Percentiles rank a stretch among this genome's conserved stretches.
These are phyloP conservation scores for Tricladium varicosporioides DNA, from an alignment of 2,329 filamentous ascomycete genomes.

Conservation along the genomic window DNA sequence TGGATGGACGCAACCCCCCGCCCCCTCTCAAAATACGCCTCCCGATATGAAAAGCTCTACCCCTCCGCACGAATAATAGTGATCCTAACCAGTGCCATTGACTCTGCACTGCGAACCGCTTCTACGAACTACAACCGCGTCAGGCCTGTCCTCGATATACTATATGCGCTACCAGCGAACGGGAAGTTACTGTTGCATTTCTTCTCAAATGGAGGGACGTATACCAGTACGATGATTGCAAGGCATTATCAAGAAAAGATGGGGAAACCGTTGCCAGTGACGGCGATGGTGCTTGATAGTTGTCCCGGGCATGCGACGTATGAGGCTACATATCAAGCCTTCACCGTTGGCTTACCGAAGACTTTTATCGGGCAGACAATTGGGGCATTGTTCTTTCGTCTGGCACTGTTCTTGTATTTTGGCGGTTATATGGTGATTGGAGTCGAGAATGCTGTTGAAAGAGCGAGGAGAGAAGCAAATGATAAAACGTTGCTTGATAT, in stretches of 20 bases:
- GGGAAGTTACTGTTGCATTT: conserved; percentile 36
- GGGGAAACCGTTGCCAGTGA: conserved; percentile 36
- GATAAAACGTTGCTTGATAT: conserved; percentile 17
- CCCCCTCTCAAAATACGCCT: conserved; percentile 47
- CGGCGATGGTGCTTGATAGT: conserved; percentile 44
- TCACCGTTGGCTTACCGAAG: conserved; percentile 28
- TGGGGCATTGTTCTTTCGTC: conserved; percentile 7
- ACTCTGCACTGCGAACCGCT: conserved; percentile 39
- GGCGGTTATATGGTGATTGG: conserved; percentile 6
- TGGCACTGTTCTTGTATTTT: conserved; percentile 11
- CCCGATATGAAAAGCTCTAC: conserved; percentile 41
- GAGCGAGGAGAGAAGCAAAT: conserved; percentile 22
- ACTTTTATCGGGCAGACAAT: conserved; percentile 18
- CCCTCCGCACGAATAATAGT: conserved; percentile 47
- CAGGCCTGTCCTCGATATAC: conserved; percentile 36
- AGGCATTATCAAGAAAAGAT: conserved; percentile 36
- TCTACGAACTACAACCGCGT: conserved; percentile 41
- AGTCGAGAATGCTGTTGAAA: conserved; percentile 16
- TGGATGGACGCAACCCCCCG: conserved; percentile 47
- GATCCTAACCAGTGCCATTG: conserved; percentile 46
- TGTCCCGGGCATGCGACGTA: conserved; percentile 38
- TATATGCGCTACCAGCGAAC: conserved; percentile 27
- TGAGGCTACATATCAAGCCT: conserved; percentile 18
- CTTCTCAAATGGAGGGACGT: conserved; percentile 50
- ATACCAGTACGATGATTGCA: conserved; percentile 39